Evolutionary conservation across 805 yeast species (phyloP), one percentile per base, ranked within the genome.

Genomic region (Metschnikowia corniflorae): DNA sequence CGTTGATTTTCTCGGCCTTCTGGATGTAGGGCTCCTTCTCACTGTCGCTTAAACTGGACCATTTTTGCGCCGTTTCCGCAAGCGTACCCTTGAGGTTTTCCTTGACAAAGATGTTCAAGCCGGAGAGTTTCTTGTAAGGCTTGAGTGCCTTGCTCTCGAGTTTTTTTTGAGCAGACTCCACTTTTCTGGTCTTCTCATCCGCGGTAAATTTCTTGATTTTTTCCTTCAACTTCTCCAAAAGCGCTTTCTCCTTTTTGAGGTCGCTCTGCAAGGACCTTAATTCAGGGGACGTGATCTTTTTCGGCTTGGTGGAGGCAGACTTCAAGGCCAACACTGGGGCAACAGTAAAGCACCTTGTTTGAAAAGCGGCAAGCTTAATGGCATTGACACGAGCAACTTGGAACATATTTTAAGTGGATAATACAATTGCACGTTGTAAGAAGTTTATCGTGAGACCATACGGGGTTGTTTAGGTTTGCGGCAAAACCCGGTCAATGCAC

Each of bases 1-100:
- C 60, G 39, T 63, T 62, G 45, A 47, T 42, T 29, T 47, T 53
- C n/a, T 50, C 51, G n/a, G 64, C 67, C 36, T 52, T 47, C 2
- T 33, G 43, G 14, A 42, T 36, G 41, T 35, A 63, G 5, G 29
- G 42, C 10, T 51, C 58, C 47, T 58, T 61, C 41, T 66, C 70
- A 21, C 36, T 38, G 6, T 44, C 55, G 8, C 56, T 27, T 46
- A 67, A 56, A 6, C 33, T 18, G 2, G 44, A 39, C 67, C 69
- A 64, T 21, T 50, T 29, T 20, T 47, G 45, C 12, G 53, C 37
- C 12, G 47, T 41, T 13, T 50, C 50, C 15, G 34, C 39, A 16
- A 61, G 39, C 21, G 42, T 31, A 22, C 37, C 39, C 9, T 26
- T 25, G 24, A 33, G 35, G 18, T 43, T 47, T 26, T 57, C 58